These are phyloP conservation scores for Thalassia testudinum DNA, from an alignment of 116 monocot species.

Conservation along the genomic window DNA sequence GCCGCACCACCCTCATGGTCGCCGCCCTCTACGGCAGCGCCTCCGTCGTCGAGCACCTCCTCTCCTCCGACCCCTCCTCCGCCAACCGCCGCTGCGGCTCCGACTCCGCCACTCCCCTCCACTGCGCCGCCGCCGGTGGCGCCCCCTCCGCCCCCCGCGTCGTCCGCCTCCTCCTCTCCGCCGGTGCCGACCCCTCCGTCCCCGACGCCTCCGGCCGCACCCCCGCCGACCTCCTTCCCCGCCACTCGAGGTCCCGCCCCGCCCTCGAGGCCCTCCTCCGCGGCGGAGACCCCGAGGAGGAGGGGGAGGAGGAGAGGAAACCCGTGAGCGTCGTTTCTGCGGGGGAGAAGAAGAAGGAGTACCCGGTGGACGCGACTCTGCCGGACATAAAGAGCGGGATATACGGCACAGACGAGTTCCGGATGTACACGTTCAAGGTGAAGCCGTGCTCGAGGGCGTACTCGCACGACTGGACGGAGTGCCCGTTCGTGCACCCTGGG, in stretches of 20 bases:
- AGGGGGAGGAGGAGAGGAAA: no score
- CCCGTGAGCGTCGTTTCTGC: no score
- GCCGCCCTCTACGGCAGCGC: conserved; percentile 61
- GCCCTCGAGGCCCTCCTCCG: conserved; percentile 8
- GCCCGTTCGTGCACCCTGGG: conserved; percentile 21
- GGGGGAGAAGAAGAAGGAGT: conserved; percentile 11
- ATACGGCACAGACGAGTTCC: conserved; percentile 24
- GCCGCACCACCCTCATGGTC: conserved; percentile 17
- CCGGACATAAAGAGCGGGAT: conserved; percentile 20
- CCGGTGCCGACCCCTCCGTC: conserved; percentile 30
- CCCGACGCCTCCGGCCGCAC: conserved; percentile 36
- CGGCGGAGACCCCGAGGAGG: no score
- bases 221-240: conserved; percentile 13
- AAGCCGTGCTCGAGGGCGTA: conserved; percentile 10
- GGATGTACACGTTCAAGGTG: conserved; percentile 15
- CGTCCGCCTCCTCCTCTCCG: conserved; percentile 28
- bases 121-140: conserved; percentile 76
- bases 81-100: conserved; percentile 29
- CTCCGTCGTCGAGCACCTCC: conserved; percentile 55
- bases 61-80: conserved; percentile 10
- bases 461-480: conserved; percentile 18
- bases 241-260: conserved; percentile 13
- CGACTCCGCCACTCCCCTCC: conserved; percentile 51
- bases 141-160: conserved; percentile 52
- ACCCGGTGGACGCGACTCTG: conserved; percentile 19